phyloP scores from a whole-genome alignment of 2,329 filamentous ascomycete genomes.

The Talaromyces sp. region DNA sequence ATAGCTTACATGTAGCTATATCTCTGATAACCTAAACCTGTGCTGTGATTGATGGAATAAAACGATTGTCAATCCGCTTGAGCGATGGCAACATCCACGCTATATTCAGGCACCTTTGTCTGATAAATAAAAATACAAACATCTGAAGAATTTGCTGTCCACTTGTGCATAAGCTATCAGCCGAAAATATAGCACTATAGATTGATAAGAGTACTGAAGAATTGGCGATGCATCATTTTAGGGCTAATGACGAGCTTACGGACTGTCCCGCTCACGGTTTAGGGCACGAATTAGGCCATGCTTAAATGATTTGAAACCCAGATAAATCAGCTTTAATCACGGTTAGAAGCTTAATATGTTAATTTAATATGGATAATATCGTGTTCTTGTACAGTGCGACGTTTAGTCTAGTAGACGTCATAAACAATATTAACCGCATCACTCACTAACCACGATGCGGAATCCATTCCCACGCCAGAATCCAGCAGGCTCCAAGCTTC shows the following conservation, averaged over 20 bases:
- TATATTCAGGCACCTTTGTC: neutral
- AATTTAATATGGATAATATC: neutral
- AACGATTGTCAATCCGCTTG: neutral
- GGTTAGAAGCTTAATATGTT: neutral
- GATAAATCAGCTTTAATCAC: neutral
- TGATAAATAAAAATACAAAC: neutral
- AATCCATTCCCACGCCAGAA: neutral
- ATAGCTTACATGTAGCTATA: neutral
- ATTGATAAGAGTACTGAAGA: neutral
- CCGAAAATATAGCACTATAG: neutral
- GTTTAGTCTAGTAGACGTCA: neutral
- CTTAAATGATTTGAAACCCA: neutral
- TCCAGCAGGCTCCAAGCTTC: neutral
- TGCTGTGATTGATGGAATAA: neutral
- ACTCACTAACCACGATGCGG: neutral
- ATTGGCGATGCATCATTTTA: neutral
- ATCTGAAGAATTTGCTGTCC: neutral
- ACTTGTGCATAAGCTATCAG: neutral
- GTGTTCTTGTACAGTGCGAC: neutral
- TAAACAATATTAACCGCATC: neutral
- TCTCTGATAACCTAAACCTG: neutral
- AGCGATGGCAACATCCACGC: neutral
- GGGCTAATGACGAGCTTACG: neutral
- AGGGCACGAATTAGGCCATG: neutral
- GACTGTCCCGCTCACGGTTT: neutral